Conservation (phyloP, 352 stramenopile species). For the Globisporangium orthogonon region DNA sequence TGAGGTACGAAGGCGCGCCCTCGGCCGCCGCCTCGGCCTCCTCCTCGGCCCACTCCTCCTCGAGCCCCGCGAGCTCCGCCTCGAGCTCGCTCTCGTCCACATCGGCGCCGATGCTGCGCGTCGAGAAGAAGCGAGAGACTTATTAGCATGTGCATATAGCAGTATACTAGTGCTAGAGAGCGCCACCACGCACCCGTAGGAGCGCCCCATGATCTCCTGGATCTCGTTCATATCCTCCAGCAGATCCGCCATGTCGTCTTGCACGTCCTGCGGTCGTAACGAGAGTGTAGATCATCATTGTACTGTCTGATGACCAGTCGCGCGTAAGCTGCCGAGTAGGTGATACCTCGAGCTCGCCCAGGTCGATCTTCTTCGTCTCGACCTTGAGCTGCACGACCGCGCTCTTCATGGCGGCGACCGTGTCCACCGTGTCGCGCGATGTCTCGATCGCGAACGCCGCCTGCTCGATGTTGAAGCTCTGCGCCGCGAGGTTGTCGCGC, state of each 20-base stretch:
- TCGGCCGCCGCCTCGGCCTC: slow-evolving; percentile 38
- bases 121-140: too few species aligned
- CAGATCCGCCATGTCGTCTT: slow-evolving; percentile 96
- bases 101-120: slow-evolving; percentile 85
- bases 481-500: slow-evolving; percentile 67
- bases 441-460: slow-evolving; percentile 89
- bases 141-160: not conserved
- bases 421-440: slow-evolving; percentile 89
- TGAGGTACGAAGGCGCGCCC: slow-evolving; percentile 57
- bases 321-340: too few species aligned
- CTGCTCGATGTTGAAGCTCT: slow-evolving; percentile 88
- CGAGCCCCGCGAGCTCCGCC: slow-evolving; percentile 91
- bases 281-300: not conserved
- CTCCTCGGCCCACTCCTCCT: slow-evolving; percentile 91
- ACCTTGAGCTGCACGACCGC: slow-evolving; percentile 89
- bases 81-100: slow-evolving; percentile 94
- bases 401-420: slow-evolving; percentile 93
- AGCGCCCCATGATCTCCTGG: slow-evolving; percentile 94
- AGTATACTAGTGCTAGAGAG: not conserved
- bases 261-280: slow-evolving; percentile 63
- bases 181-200: slow-evolving; percentile 75
- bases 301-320: too few species aligned
- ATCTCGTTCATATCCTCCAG: slow-evolving; percentile 99
- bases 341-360: slow-evolving; percentile 91
- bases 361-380: slow-evolving; percentile 95